Conservation (phyloP, 2,329 filamentous ascomycete genomes). For the Aureobasidium zeae region DNA sequence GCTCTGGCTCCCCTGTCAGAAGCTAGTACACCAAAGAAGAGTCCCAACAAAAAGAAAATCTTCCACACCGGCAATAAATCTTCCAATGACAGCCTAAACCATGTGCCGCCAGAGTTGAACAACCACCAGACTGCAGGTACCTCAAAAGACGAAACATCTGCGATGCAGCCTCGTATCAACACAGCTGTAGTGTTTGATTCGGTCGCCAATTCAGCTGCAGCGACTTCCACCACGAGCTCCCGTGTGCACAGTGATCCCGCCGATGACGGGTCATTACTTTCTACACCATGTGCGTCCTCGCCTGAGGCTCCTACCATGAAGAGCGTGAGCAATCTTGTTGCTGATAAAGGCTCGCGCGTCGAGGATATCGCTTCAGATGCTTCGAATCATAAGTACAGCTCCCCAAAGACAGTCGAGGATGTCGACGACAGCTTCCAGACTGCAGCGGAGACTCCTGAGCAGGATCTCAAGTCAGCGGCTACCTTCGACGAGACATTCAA, state of each 20-base stretch:
- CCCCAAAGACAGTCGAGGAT: slow-evolving; percentile 17
- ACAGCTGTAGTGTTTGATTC: too few species aligned
- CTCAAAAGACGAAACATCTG: too few species aligned
- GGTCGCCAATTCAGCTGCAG: too few species aligned
- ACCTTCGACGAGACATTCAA: not conserved
- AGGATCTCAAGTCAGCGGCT: too few species aligned
- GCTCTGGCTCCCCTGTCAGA: not conserved
- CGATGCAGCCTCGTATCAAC: not conserved
- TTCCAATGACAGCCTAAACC: too few species aligned
- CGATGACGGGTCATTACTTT: not conserved
- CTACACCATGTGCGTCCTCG: not conserved
- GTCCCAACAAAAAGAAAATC: too few species aligned
- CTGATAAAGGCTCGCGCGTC: not conserved
- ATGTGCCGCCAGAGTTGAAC: too few species aligned
- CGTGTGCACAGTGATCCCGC: too few species aligned
- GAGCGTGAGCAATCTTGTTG: not conserved
- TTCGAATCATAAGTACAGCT: not conserved
- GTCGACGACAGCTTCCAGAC: slow-evolving; percentile 29
- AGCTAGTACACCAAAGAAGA: not conserved
- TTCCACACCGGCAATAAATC: too few species aligned
- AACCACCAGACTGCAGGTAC: too few species aligned
- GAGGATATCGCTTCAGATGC: not conserved
- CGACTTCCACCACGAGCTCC: too few species aligned
- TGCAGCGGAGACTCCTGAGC: slow-evolving; percentile 22
- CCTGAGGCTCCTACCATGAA: not conserved